phyloP scores from a whole-genome alignment of 2,329 filamentous ascomycete genomes.

The Sclerotinia spermophila region DNA sequence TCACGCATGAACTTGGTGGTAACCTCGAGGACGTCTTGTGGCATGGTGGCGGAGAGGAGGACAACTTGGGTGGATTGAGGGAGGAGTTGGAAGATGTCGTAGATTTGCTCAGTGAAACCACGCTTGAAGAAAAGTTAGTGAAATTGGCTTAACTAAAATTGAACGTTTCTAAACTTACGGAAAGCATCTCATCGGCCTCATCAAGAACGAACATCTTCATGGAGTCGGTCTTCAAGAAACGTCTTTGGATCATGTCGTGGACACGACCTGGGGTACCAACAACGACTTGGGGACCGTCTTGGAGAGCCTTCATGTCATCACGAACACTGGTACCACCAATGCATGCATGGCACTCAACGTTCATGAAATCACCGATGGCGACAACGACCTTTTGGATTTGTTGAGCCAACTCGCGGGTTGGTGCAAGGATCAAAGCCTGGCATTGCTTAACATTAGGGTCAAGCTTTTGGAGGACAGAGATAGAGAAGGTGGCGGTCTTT shows the following conservation, averaged over 20 bases:
- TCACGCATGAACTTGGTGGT: constrained; percentile 99
- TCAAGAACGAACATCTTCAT: constrained; percentile 99
- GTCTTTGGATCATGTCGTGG: constrained; percentile 98
- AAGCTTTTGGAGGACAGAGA: constrained; percentile 98
- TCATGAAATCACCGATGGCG: constrained; percentile 99
- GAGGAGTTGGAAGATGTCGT: constrained; percentile 99
- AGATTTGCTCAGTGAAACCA: constrained; percentile 99
- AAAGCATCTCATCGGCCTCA: constrained; percentile 99
- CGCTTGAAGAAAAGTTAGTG: constrained; percentile 54
- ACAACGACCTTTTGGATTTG: constrained; percentile 99
- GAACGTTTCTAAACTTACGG: constrained; percentile 50
- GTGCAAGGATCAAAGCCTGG: constrained; percentile 96
- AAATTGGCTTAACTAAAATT: not conserved
- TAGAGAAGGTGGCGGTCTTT: constrained; percentile 99
- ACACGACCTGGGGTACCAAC: constrained; percentile 98
- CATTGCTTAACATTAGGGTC: constrained; percentile 91
- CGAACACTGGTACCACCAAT: constrained; percentile 98
- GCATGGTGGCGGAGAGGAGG: constrained; percentile 96
- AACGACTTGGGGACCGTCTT: constrained; percentile 94
- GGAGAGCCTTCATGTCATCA: constrained; percentile 97
- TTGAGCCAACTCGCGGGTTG: constrained; percentile 96
- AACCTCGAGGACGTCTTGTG: constrained; percentile 97
- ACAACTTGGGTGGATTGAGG: constrained; percentile 98
- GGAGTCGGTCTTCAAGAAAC: constrained; percentile 90
- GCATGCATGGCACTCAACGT: constrained; percentile 97